Base-by-base conservation (phyloP, 139 green algal species). In the Picochlorum sp. region DNA sequence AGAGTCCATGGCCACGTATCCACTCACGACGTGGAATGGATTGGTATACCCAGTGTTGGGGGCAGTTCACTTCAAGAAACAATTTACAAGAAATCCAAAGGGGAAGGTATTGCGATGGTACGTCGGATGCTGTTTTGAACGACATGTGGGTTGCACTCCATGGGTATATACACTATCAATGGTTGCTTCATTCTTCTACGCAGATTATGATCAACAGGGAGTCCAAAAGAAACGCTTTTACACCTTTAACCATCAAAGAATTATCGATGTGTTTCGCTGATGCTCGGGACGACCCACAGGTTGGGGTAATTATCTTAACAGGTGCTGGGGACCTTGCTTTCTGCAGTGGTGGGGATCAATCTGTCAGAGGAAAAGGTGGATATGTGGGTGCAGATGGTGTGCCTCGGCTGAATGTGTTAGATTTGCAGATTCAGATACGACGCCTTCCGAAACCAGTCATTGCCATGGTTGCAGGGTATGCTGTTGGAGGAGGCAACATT, bases 131-230 rank as follows among this genome's bases (percentile, higher is more conserved):
- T 51, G 6, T 37, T 52, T 7, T 38, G n/a, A 8, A n/a, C 2
- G 6, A 49, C 34, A 14, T 41, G 34, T 41, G 6, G 6, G 34
- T 41, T 24, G 0, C 65, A 2, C 30, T 18, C 26, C 49, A 28
- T n/a, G 21, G 11, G 34, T 23, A 20, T 4, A 21, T 21, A 16
- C 34, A 30, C 28, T 30, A 5, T 30, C 28, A 30, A 30, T 30
- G 28, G 4, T 4, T 30, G 28, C 28, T 30, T 30, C 28, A 30
- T 4, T 30, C 28, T 30, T 30, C 4, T 0, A 7, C 70, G 67
- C 85, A 97, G 87, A 94, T 98, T 16, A 95, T 82, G 26, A 98
- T 99, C 69, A 96, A 97, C 67, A 68, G 93, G 2, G 92, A 92
- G 14, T 66, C 96, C 14, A 86, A 83, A 61, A 71, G 92, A 16